Evolutionary conservation across 345 rosid species (phyloP).

Genomic region (Linum usitatissimum): DNA sequence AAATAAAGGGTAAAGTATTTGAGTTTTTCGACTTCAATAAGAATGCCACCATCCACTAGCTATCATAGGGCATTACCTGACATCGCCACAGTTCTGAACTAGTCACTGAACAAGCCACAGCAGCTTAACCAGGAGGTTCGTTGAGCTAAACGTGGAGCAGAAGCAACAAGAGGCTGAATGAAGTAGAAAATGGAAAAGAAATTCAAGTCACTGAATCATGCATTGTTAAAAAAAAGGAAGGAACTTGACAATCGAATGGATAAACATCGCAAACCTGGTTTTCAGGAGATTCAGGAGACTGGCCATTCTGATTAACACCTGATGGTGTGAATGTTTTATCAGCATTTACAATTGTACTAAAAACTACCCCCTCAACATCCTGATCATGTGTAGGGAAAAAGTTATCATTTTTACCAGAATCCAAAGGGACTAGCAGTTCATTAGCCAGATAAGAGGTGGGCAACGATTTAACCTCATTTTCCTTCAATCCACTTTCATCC

Average conservation of each 20-base stretch:
- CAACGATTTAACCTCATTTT: conserved; percentile 23
- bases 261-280: conserved; percentile 36
- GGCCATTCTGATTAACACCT: not conserved
- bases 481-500: conserved; percentile 21
- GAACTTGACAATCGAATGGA: not conserved
- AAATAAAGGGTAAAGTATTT: not conserved
- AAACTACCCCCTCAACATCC: conserved; percentile 12
- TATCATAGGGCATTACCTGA: no score
- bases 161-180: conserved; percentile 37
- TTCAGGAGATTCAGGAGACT: conserved; percentile 30
- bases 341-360: conserved; percentile 21
- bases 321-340: conserved; percentile 14
- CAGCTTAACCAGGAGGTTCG: conserved; percentile 63
- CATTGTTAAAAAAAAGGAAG: not conserved
- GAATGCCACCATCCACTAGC: no score
- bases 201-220: not conserved
- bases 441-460: conserved; percentile 7
- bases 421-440: not conserved
- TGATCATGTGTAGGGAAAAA: conserved; percentile 18
- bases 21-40: not conserved
- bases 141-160: conserved; percentile 36
- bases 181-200: conserved; percentile 12
- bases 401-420: not conserved
- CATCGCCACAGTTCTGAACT: conserved; percentile 42
- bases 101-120: conserved; percentile 74